Evolutionary conservation across 2,329 filamentous ascomycete species (phyloP), one percentile per base, ranked within the genome.

Genomic region (Exophiala alcalophila): DNA sequence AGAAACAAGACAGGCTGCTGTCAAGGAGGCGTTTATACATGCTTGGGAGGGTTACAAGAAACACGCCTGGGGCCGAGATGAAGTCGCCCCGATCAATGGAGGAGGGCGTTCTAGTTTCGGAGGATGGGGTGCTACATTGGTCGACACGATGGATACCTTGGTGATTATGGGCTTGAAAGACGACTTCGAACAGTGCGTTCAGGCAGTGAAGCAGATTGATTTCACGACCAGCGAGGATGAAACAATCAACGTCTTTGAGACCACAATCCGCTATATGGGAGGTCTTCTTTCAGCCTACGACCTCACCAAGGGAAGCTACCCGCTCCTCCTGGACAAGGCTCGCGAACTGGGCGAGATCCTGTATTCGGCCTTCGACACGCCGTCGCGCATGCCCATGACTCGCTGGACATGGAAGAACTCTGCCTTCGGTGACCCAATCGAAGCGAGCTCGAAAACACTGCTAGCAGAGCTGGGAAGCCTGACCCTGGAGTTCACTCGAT

Each of bases 211-310:
- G 29, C 67, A 67, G 7, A 68, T 81, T 49, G 74, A 82, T 59
- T 82, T 79, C 63, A 67, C 71, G 2, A 60, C 56, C 3, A 61
- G 59, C 2, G 60, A 65, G 4, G 49, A 44, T n/a, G 37, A 46
- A 16, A 65, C 71, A 7, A 80, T 94, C 34, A 91, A 84, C 25
- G 65, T 95, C 5, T 95, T 95, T 57, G 89, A 95, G 65, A 94
- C 87, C 0, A 95, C 86, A 0, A 94, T 95, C 58, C 81, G 89
- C 19, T 94, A 94, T 57, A 68, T 95, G 1, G 89, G 79, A 7
- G 89, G 88, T 11, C 72, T 95, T 56, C 60, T 95, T 6, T 85
- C 88, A 2, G 86, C 82, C 4, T 74, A 73, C 54, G 72, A 74
- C 47, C 72, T 95, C 15, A 64, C 57, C 21, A 59, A 46, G 0